phyloP scores from a whole-genome alignment of 148 eudicot species.

The Pouteria glomerata region DNA sequence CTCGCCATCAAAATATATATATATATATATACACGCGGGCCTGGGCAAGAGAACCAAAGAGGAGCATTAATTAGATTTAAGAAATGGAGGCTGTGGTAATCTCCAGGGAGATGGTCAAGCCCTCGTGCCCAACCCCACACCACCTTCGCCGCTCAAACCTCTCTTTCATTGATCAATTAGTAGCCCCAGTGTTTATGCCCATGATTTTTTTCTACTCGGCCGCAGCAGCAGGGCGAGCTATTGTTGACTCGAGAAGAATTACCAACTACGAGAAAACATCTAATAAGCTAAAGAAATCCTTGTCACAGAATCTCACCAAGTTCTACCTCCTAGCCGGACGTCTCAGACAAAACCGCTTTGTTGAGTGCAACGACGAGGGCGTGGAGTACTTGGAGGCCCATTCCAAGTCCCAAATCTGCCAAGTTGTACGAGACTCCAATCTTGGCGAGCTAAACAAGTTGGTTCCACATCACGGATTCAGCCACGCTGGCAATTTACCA shows the following conservation, averaged over 20 bases:
- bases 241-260: too few species aligned
- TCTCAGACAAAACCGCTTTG: slow-evolving; percentile 20
- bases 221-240: too few species aligned
- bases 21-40: too few species aligned
- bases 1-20: too few species aligned
- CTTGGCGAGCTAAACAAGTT: slow-evolving; percentile 26
- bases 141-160: not conserved
- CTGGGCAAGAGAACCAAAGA: too few species aligned
- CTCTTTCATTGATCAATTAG: slow-evolving; percentile 2
- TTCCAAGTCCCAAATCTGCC: slow-evolving; percentile 20
- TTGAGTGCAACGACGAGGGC: slow-evolving; percentile 43
- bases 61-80: too few species aligned
- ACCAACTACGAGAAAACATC: not conserved
- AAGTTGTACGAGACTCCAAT: slow-evolving; percentile 17
- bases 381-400: slow-evolving; percentile 23
- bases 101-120: slow-evolving; percentile 2
- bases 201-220: not conserved
- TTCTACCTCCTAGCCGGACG: slow-evolving; percentile 56
- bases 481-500: slow-evolving; percentile 10
- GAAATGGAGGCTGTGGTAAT: not conserved
- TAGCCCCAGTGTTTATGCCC: not conserved
- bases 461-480: slow-evolving; percentile 25
- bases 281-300: slow-evolving; percentile 24
- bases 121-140: slow-evolving; percentile 12
- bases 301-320: slow-evolving; percentile 25